Conservation (phyloP, 169 alveolate genomes). For the Plasmodium cynomolgi region DNA sequence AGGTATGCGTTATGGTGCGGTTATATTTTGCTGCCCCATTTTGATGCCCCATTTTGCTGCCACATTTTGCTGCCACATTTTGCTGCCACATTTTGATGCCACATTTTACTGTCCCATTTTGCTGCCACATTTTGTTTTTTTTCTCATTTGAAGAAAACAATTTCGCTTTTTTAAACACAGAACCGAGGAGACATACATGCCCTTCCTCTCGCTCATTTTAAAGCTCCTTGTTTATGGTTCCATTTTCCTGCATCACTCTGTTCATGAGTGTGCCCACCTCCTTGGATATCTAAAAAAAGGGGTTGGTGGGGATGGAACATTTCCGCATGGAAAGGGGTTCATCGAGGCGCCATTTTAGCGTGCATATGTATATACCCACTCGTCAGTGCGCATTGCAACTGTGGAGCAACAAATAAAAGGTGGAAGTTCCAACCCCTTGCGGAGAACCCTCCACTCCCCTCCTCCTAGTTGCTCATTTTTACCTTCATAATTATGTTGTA, state of each 20-base stretch:
- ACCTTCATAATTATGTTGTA: slow-evolving; percentile 50
- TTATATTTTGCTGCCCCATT: neutral
- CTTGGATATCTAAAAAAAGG: slow-evolving; percentile 12
- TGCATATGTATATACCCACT: neutral
- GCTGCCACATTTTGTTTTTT: neutral
- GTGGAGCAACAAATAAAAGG: neutral
- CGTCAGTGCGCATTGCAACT: neutral
- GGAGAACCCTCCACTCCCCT: neutral
- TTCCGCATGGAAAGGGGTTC: neutral
- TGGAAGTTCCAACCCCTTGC: neutral
- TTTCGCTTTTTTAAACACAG: neutral
- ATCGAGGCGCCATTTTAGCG: neutral
- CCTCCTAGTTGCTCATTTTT: neutral
- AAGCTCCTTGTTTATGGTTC: slow-evolving; percentile 12
- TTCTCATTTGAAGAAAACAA: neutral
- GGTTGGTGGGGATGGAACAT: neutral
- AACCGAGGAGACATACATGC: neutral
- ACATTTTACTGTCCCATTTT: neutral
- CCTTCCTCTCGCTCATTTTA: slow-evolving; percentile 2
- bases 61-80: neutral
- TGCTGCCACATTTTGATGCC: neutral
- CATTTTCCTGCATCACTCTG: slow-evolving; percentile 33
- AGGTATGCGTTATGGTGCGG: neutral
- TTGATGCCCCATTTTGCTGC: neutral
- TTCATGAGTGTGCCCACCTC: slow-evolving; percentile 17